These are phyloP conservation scores for Cladophialophora bantiana DNA, from an alignment of 2,329 filamentous ascomycete species.

Conservation along the genomic window DNA sequence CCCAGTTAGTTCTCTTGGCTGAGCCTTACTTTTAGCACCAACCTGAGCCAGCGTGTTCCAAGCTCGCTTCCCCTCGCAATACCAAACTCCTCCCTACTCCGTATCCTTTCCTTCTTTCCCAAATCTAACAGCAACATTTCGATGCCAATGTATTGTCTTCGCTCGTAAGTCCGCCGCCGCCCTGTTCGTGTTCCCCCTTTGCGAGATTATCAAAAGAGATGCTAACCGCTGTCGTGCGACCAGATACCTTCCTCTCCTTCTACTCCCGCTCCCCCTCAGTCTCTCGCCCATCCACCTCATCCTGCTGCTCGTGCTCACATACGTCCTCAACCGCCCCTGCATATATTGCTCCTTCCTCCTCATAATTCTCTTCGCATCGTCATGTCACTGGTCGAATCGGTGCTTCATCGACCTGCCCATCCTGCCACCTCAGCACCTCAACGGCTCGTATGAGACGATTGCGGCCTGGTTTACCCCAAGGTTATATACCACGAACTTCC, in stretches of 20 bases:
- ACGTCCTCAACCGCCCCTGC: slow-evolving; percentile 94
- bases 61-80: neutral
- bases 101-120: neutral
- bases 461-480: slow-evolving; percentile 85
- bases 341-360: slow-evolving; percentile 97
- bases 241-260: slow-evolving; percentile 86
- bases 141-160: slow-evolving; percentile 68
- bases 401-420: slow-evolving; percentile 86
- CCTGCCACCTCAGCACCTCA: slow-evolving; percentile 51
- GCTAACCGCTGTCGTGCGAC: slow-evolving; percentile 8
- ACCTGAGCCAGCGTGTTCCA: neutral
- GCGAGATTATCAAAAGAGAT: neutral
- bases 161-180: slow-evolving; percentile 59
- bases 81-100: neutral
- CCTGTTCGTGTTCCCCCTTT: neutral
- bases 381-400: slow-evolving; percentile 85
- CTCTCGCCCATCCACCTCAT: slow-evolving; percentile 76
- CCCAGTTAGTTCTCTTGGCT: neutral
- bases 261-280: slow-evolving; percentile 85
- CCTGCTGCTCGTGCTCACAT: slow-evolving; percentile 89
- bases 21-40: neutral
- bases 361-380: slow-evolving; percentile 90
- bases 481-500: slow-evolving; percentile 48
- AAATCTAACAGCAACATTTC: neutral
- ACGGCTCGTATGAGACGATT: slow-evolving; percentile 17